Evolutionary conservation across 2,329 filamentous ascomycete species (phyloP).

Genomic region (Cercospora berteroae): DNA sequence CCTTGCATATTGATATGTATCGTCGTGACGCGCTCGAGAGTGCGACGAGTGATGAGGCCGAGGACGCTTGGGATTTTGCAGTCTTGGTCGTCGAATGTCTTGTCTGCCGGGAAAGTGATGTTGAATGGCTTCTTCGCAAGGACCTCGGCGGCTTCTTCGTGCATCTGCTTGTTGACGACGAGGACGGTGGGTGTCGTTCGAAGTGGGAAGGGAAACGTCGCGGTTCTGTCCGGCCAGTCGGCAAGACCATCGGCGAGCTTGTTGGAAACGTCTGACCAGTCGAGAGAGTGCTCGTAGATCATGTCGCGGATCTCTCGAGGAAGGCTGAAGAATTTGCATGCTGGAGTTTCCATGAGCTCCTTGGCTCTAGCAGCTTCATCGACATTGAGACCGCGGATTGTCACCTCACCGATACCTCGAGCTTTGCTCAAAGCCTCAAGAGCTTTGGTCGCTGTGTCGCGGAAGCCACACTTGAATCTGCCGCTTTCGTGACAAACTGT

Average conservation of each 20-base stretch:
- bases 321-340: conserved; percentile 27
- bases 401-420: conserved; percentile 29
- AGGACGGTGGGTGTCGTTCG: conserved; percentile 36
- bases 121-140: conserved; percentile 35
- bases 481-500: conserved; percentile 23
- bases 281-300: conserved; percentile 30
- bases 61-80: conserved; percentile 22
- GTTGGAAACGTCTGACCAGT: conserved; percentile 28
- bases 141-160: conserved; percentile 32
- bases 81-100: conserved; percentile 7
- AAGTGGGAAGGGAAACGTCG: conserved; percentile 12
- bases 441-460: conserved; percentile 27
- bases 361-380: conserved; percentile 28
- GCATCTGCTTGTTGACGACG: conserved; percentile 38
- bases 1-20: conserved; percentile 29
- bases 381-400: conserved; percentile 26
- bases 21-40: conserved; percentile 26
- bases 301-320: conserved; percentile 32
- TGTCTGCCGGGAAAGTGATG: conserved; percentile 21
- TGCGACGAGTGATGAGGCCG: conserved; percentile 26
- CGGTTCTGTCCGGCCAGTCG: conserved; percentile 18
- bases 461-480: conserved; percentile 31
- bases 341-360: conserved; percentile 24
- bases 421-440: conserved; percentile 19
- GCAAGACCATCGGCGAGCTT: conserved; percentile 19